phyloP scores from a whole-genome alignment of 805 yeast genomes.

The Candida dendrica region DNA sequence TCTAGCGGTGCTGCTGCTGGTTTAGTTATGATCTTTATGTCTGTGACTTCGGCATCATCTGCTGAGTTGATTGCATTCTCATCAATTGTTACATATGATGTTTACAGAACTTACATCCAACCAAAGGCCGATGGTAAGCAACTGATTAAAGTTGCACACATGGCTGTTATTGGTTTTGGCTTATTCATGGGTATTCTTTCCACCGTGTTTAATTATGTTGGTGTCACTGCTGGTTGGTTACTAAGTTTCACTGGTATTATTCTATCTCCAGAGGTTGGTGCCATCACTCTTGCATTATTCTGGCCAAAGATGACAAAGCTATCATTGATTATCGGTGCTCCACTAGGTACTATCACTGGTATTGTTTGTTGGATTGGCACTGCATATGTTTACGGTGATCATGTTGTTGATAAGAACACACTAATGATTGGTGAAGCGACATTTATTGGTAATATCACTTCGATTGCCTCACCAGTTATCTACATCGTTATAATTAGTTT shows the following conservation, averaged over 20 bases:
- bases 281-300: conserved; percentile 27
- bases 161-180: conserved; percentile 31
- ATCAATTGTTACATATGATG: conserved; percentile 31
- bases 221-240: conserved; percentile 35
- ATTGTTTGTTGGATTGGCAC: conserved; percentile 20
- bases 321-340: conserved; percentile 18
- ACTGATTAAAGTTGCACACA: conserved; percentile 28
- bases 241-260: conserved; percentile 32
- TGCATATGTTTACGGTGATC: conserved; percentile 14
- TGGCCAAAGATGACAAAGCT: conserved; percentile 16
- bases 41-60: conserved; percentile 36
- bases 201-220: conserved; percentile 32
- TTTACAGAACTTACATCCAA: conserved; percentile 32
- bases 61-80: conserved; percentile 37
- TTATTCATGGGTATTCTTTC: conserved; percentile 31
- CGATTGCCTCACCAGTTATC: conserved; percentile 23
- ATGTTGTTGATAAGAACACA: conserved; percentile 12
- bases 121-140: conserved; percentile 32
- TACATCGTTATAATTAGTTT: conserved; percentile 18
- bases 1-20: conserved; percentile 34
- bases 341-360: conserved; percentile 18
- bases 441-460: conserved; percentile 15
- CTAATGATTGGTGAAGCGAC: conserved; percentile 11
- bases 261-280: conserved; percentile 29
- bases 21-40: conserved; percentile 32